Conservation (phyloP, 129 eudicot genomes). For the Dittrichia graveolens region DNA sequence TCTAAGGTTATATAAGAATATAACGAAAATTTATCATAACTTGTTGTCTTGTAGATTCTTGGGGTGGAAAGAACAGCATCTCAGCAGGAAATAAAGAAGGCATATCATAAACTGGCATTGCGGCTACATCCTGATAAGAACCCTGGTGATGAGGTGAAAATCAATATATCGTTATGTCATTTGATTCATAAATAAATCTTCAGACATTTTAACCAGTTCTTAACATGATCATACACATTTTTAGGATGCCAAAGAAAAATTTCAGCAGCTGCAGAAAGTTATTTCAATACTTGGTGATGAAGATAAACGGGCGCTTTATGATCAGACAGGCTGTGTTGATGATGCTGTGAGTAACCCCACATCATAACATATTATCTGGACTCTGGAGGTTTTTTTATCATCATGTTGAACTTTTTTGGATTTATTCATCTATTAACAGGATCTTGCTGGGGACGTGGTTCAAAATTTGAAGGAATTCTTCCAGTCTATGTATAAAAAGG, state of each 20-base stretch:
- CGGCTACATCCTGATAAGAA: slow-evolving; percentile 96
- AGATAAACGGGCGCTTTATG: slow-evolving; percentile 91
- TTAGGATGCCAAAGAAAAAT: slow-evolving; percentile 92
- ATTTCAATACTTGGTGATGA: slow-evolving; percentile 96
- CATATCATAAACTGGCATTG: slow-evolving; percentile 88
- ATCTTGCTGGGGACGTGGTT: slow-evolving; percentile 87
- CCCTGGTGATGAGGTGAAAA: slow-evolving; percentile 77
- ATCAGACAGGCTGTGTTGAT: slow-evolving; percentile 94
- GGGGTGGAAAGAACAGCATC: slow-evolving; percentile 85
- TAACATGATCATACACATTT: slow-evolving; percentile 10
- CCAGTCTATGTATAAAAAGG: slow-evolving; percentile 84
- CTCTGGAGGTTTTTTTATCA: not conserved
- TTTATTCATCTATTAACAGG: slow-evolving; percentile 46
- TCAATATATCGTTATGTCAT: not conserved
- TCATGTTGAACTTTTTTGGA: not conserved
- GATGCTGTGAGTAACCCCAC: slow-evolving; percentile 72
- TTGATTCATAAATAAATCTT: not conserved
- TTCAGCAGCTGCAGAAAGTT: slow-evolving; percentile 97
- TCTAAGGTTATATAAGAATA: not conserved
- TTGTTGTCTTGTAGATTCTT: slow-evolving; percentile 57
- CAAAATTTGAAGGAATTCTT: slow-evolving; percentile 76
- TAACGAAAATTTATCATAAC: not conserved
- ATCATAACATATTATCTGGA: slow-evolving; percentile 3
- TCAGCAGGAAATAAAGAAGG: slow-evolving; percentile 87
- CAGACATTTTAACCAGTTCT: not conserved